A percentile compares a stretch with the other conserved stretches of the same genome.
Conservation (phyloP, 805 yeast species). For the Suhomyces sp. region DNA sequence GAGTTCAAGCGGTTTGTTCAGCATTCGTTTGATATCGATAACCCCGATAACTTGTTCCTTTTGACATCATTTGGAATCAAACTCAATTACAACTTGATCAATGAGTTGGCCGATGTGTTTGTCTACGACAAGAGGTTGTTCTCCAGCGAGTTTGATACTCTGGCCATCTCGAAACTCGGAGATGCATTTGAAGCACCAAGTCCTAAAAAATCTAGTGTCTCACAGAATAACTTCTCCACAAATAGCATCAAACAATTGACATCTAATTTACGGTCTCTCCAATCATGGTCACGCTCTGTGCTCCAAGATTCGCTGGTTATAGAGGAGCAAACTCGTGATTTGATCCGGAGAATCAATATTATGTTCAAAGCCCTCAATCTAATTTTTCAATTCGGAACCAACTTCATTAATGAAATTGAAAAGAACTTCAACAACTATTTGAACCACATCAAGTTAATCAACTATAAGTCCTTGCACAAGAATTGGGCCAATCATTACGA, state of each 20-base stretch:
- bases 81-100: constrained; percentile 51
- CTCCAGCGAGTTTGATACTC: constrained; percentile 22
- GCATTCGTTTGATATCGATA: constrained; percentile 27
- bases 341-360: constrained; percentile 34
- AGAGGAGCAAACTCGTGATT: constrained; percentile 26
- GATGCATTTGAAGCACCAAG: constrained; percentile 4
- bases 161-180: not conserved
- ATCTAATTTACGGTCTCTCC: constrained; percentile 39
- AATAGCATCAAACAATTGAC: constrained; percentile 1
- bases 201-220: constrained; percentile 5
- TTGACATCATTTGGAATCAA: constrained; percentile 66
- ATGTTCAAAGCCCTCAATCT: constrained; percentile 48
- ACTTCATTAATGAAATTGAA: constrained; percentile 50
- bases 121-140: constrained; percentile 65
- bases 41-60: constrained; percentile 43
- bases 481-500: constrained; percentile 36
- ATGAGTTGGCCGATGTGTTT: constrained; percentile 55
- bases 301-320: constrained; percentile 39
- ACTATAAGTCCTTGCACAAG: constrained; percentile 41
- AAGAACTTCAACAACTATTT: constrained; percentile 42
- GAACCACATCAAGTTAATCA: constrained; percentile 36
- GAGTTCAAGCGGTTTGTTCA: constrained; percentile 31
- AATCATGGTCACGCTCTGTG: constrained; percentile 53
- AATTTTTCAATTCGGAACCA: constrained; percentile 49
- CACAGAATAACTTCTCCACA: not conserved